phyloP scores from a whole-genome alignment of 1,284 basidiomycete species.

The Cutaneotrichosporon dermatis region DNA sequence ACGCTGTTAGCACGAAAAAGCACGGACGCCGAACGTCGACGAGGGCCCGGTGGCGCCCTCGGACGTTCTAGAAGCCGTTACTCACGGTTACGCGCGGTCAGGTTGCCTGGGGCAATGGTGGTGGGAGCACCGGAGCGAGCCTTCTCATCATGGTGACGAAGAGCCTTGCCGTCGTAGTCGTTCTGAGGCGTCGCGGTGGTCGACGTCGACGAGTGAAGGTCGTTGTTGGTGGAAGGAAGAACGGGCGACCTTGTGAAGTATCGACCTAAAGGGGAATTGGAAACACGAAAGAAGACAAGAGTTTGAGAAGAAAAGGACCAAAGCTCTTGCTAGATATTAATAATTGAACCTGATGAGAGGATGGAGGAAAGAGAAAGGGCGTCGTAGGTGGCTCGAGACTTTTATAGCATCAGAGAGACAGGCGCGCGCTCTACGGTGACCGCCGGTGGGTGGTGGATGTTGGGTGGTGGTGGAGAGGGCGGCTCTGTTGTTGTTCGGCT shows the following conservation, averaged over 20 bases:
- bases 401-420: too few species aligned
- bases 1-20: neutral
- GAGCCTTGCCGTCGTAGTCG: conserved; percentile 2
- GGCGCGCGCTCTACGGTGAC: too few species aligned
- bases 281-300: neutral
- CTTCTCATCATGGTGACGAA: neutral
- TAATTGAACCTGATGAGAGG: too few species aligned
- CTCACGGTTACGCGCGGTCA: conserved; percentile 17
- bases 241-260: conserved; percentile 6
- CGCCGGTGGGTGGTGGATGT: too few species aligned
- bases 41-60: neutral
- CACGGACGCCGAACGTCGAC: neutral
- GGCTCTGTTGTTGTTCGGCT: too few species aligned
- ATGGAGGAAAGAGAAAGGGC: too few species aligned
- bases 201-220: conserved; percentile 6
- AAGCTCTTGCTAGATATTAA: neutral
- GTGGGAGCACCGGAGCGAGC: neutral
- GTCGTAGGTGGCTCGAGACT: too few species aligned
- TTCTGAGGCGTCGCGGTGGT: neutral
- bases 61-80: neutral
- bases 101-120: conserved; percentile 5
- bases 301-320: neutral
- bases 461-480: too few species aligned
- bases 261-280: neutral
- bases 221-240: conserved; percentile 9